Conservation (phyloP, 352 stramenopile genomes). For the Phytophthora pini region DNA sequence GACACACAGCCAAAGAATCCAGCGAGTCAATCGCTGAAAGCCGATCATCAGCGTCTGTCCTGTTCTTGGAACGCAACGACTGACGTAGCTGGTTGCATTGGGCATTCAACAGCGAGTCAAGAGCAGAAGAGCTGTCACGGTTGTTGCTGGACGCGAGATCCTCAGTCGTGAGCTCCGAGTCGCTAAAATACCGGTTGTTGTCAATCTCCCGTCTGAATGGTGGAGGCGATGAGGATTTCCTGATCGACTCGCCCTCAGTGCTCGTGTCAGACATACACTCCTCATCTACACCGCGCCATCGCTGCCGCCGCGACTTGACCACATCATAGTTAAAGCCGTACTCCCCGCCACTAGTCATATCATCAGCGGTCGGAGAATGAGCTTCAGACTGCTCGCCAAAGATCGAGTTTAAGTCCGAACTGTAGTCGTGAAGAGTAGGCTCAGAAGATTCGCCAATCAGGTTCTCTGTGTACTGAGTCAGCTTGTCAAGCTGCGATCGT, state of each 20-base stretch:
- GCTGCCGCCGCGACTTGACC: slow-evolving; percentile 41
- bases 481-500: slow-evolving; percentile 70
- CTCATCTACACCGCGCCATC: slow-evolving; percentile 48
- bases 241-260: slow-evolving; percentile 46
- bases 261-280: slow-evolving; percentile 70
- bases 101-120: slow-evolving; percentile 42
- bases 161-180: slow-evolving; percentile 35
- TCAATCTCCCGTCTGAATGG: slow-evolving; percentile 27
- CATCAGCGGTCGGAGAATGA: slow-evolving; percentile 44
- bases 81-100: slow-evolving; percentile 37
- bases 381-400: slow-evolving; percentile 55
- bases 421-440: slow-evolving; percentile 53
- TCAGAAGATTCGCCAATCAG: slow-evolving; percentile 66
- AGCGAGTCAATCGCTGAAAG: slow-evolving; percentile 34
- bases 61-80: slow-evolving; percentile 31
- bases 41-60: slow-evolving; percentile 22
- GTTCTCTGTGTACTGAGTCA: slow-evolving; percentile 77
- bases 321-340: slow-evolving; percentile 54
- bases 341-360: slow-evolving; percentile 43
- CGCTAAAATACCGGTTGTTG: slow-evolving; percentile 41
- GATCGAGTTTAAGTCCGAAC: slow-evolving; percentile 55
- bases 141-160: slow-evolving; percentile 33
- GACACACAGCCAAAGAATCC: slow-evolving; percentile 40
- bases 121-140: slow-evolving; percentile 12
- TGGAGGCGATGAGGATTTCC: slow-evolving; percentile 39